Evolutionary conservation across 1,284 basidiomycete genomes (phyloP).

Genomic region (Lignosus rhinocerotis): DNA sequence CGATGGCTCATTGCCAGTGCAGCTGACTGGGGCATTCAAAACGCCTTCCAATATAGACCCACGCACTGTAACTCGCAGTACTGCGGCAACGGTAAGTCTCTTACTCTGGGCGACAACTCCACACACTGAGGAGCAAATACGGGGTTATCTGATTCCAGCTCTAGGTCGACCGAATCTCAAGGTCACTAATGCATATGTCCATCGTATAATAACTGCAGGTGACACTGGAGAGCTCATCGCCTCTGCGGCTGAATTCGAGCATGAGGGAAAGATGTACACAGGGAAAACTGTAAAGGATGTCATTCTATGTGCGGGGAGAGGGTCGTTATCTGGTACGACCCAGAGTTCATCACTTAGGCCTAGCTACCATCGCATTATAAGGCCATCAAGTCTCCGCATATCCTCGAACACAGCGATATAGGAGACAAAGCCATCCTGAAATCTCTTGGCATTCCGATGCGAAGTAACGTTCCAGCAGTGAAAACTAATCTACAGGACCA

Average conservation of each 20-base stretch:
- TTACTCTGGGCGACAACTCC: not conserved
- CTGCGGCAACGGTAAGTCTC: conserved; percentile 19
- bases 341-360: not conserved
- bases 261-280: conserved; percentile 21
- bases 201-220: conserved; percentile 9
- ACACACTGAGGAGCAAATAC: not conserved
- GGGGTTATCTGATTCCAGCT: conserved; percentile 24
- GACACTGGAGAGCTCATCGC: conserved; percentile 17
- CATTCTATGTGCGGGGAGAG: conserved; percentile 34
- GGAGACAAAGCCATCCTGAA: conserved; percentile 37
- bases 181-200: conserved; percentile 23
- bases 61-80: conserved; percentile 12
- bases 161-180: conserved; percentile 23
- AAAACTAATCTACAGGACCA: conserved; percentile 47
- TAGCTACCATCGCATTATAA: conserved; percentile 3
- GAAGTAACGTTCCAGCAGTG: conserved; percentile 40
- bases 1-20: not conserved
- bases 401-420: conserved; percentile 44
- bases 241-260: conserved; percentile 35
- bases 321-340: not conserved
- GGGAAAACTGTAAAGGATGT: conserved; percentile 37
- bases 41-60: conserved; percentile 16
- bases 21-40: conserved; percentile 15
- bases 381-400: conserved; percentile 40
- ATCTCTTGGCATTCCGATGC: conserved; percentile 34